These are phyloP conservation scores for Trypanosoma boissoni DNA, from an alignment of 208 protist species.

Conservation along the genomic window DNA sequence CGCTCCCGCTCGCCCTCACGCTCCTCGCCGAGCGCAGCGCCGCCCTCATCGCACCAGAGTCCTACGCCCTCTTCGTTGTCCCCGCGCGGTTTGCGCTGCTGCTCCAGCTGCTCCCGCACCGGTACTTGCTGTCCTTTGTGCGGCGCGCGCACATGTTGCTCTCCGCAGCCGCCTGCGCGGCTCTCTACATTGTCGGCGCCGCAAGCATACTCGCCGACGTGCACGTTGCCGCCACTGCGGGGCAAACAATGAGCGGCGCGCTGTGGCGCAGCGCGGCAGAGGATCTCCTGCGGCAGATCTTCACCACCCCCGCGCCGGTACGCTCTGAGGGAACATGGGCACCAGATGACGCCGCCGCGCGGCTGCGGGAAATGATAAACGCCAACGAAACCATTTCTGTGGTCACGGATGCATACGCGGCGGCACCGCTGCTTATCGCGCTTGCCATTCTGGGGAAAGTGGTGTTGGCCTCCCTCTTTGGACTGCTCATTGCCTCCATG, in stretches of 20 bases:
- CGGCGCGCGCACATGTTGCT: conserved; percentile 25
- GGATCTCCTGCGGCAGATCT: conserved; percentile 43
- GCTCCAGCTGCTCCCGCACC: conserved; percentile 53
- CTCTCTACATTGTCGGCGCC: conserved; percentile 54
- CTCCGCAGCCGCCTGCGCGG: conserved; percentile 28
- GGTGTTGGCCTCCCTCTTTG: conserved; percentile 35
- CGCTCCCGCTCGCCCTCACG: conserved; percentile 42
- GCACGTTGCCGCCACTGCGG: conserved; percentile 18
- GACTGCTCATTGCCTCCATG: conserved; percentile 44
- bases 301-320: conserved; percentile 45
- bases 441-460: conserved; percentile 52
- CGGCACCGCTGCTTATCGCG: conserved; percentile 34
- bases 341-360: conserved; percentile 37
- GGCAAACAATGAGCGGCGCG: conserved; percentile 13
- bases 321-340: conserved; percentile 33
- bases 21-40: conserved; percentile 39
- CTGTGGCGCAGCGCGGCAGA: conserved; percentile 51
- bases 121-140: conserved; percentile 47
- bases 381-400: conserved; percentile 10
- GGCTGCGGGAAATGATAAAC: conserved; percentile 26
- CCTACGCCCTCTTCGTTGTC: conserved; percentile 62
- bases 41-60: conserved; percentile 43
- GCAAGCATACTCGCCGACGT: conserved; percentile 57
- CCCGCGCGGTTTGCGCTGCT: conserved; percentile 62
- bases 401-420: conserved; percentile 11